Conservation (phyloP, 768 basidiomycete genomes). For the Russula griseocarnosa region DNA sequence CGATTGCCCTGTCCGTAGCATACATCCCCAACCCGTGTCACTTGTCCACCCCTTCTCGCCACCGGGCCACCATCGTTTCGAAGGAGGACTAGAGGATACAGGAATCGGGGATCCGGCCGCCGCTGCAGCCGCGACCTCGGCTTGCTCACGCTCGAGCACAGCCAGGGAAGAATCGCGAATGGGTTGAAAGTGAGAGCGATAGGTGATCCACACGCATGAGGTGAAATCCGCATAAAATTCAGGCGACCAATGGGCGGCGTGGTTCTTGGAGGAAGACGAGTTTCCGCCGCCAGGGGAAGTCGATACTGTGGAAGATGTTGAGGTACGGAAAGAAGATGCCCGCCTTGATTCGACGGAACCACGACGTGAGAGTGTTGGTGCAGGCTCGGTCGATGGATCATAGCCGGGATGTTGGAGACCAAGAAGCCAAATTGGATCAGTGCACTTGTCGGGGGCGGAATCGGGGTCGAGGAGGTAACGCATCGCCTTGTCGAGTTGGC, state of each 20-base stretch:
- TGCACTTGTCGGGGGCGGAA: conserved; percentile 74
- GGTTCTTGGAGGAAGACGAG: conserved; percentile 32
- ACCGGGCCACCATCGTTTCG: conserved; percentile 58
- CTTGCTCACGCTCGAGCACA: conserved; percentile 37
- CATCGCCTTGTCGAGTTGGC: conserved; percentile 77
- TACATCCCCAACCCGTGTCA: conserved; percentile 90
- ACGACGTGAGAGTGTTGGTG: conserved; percentile 34
- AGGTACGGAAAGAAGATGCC: conserved; percentile 46
- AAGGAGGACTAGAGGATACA: conserved; percentile 40
- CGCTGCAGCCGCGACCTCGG: conserved; percentile 31
- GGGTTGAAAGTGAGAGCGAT: conserved; percentile 80
- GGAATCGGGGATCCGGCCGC: background rate
- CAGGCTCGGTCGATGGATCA: conserved; percentile 41
- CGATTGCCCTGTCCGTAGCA: conserved; percentile 84
- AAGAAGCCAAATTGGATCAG: conserved; percentile 85
- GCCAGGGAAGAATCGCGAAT: conserved; percentile 62
- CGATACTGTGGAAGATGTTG: conserved; percentile 39
- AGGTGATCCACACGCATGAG: conserved; percentile 86
- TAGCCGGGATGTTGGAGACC: conserved; percentile 80
- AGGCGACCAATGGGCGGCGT: conserved; percentile 55
- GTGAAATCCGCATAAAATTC: conserved; percentile 87
- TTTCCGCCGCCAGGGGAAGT: conserved; percentile 31
- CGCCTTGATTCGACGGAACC: conserved; percentile 42
- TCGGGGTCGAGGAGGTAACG: conserved; percentile 90
- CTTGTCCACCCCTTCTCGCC: conserved; percentile 79